These are phyloP conservation scores for Thoreauomyces humboldtii DNA, from an alignment of 192 early-diverging fungal genomes.

Conservation along the genomic window DNA sequence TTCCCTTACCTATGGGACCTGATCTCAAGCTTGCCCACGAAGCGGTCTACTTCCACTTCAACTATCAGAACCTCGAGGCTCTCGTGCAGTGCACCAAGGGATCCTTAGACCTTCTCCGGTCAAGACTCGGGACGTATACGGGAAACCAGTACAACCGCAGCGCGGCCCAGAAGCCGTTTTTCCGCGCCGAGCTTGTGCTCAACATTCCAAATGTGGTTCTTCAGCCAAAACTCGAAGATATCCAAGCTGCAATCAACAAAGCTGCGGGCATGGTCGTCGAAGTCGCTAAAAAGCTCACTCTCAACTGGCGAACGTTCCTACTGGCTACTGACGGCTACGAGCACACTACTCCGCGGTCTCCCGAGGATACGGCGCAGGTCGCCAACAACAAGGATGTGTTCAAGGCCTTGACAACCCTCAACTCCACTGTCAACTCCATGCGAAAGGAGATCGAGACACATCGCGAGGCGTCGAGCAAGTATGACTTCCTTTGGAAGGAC, in stretches of 20 bases:
- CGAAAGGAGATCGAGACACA: constrained; percentile 63
- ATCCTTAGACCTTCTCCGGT: constrained; percentile 53
- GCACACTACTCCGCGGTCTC: constrained; percentile 38
- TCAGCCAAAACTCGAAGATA: constrained; percentile 64
- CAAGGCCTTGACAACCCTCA: constrained; percentile 54
- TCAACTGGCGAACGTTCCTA: constrained; percentile 55
- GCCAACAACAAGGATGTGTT: constrained; percentile 66
- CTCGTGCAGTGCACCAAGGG: constrained; percentile 63
- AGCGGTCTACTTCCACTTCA: constrained; percentile 62
- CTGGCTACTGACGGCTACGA: constrained; percentile 43
- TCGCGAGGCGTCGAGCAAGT: constrained; percentile 62
- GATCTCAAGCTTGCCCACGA: constrained; percentile 57
- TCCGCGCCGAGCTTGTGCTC: constrained; percentile 57
- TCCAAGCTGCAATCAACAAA: constrained; percentile 57
- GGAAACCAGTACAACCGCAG: constrained; percentile 57
- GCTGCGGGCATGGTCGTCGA: constrained; percentile 57
- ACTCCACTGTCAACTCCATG: constrained; percentile 59
- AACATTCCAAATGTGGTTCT: constrained; percentile 62
- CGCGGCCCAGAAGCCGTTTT: constrained; percentile 55
- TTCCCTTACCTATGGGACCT: constrained; percentile 36
- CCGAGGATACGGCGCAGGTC: constrained; percentile 63
- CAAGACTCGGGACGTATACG: constrained; percentile 57
- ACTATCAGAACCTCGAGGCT: constrained; percentile 61
- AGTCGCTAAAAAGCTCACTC: constrained; percentile 54
- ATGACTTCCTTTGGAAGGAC: constrained; percentile 67